Conservation (phyloP, 129 eudicot genomes). For the Saposhnikovia divaricata region DNA sequence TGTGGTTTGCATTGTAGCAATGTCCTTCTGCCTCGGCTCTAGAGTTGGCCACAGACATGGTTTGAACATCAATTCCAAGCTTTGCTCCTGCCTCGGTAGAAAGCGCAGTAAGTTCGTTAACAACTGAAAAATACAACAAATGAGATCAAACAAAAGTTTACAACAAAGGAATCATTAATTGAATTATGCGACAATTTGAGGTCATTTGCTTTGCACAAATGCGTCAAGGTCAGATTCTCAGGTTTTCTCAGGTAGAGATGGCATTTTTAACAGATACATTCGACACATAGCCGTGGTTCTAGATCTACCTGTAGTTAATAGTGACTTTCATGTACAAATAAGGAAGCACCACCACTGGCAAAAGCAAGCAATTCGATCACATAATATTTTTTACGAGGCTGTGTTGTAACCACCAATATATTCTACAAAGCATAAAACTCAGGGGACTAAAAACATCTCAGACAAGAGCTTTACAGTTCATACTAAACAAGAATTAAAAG, state of each 20-base stretch:
- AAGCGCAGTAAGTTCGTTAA: slow-evolving; percentile 76
- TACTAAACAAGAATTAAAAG: too few species aligned
- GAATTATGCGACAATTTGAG: too few species aligned
- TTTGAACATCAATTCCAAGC: slow-evolving; percentile 73
- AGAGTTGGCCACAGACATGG: slow-evolving; percentile 95
- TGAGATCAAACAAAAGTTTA: too few species aligned
- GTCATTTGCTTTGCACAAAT: too few species aligned
- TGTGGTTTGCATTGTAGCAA: slow-evolving; percentile 93
- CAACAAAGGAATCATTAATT: too few species aligned
- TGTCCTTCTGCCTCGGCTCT: slow-evolving; percentile 91
- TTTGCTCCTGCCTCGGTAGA: slow-evolving; percentile 85
- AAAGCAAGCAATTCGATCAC: neutral
- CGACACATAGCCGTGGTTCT: too few species aligned
- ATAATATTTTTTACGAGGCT: neutral
- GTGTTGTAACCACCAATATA: neutral
- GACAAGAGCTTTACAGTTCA: slow-evolving; percentile 55
- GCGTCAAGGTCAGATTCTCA: too few species aligned
- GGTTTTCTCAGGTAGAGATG: too few species aligned
- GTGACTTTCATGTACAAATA: neutral
- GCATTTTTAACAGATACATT: too few species aligned
- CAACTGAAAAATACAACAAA: slow-evolving; percentile 5
- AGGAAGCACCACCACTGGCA: neutral
- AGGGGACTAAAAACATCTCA: neutral
- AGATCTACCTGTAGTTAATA: slow-evolving; percentile 3
- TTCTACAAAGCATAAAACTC: too few species aligned